Evolutionary conservation across 1,284 basidiomycete species (phyloP).

Genomic region (Irpex lacteus): DNA sequence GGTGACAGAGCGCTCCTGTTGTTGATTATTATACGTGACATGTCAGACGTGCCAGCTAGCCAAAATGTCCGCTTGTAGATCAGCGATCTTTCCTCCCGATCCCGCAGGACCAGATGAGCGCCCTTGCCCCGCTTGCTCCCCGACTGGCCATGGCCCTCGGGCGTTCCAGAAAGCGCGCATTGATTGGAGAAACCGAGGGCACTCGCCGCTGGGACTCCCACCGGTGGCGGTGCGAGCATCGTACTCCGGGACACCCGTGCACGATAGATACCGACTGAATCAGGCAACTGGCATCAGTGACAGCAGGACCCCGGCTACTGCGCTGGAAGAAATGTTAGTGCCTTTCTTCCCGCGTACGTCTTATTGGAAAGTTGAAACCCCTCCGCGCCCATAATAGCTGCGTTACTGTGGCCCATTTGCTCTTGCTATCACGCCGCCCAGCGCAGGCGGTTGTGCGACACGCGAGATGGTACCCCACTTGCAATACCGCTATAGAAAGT

Average conservation of each 20-base stretch:
- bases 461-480: not conserved
- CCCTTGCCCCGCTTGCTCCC: too few species aligned
- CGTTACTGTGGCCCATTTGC: not conserved
- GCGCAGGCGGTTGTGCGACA: not conserved
- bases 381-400: too few species aligned
- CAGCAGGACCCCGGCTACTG: not conserved
- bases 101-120: too few species aligned
- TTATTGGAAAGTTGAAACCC: too few species aligned
- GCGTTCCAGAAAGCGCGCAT: not conserved
- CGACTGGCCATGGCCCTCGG: too few species aligned
- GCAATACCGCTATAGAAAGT: not conserved
- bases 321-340: too few species aligned
- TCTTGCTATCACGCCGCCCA: not conserved
- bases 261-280: not conserved
- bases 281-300: not conserved
- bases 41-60: conserved; percentile 20
- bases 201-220: too few species aligned
- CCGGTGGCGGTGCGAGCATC: not conserved
- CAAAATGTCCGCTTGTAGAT: conserved; percentile 23
- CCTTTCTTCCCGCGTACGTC: too few species aligned
- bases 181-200: not conserved
- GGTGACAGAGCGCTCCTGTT: conserved; percentile 13
- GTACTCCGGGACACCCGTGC: not conserved
- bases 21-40: not conserved
- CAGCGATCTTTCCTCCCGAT: not conserved